Conservation (phyloP, 1,284 basidiomycete genomes). For the Puccinia brachypodii region DNA sequence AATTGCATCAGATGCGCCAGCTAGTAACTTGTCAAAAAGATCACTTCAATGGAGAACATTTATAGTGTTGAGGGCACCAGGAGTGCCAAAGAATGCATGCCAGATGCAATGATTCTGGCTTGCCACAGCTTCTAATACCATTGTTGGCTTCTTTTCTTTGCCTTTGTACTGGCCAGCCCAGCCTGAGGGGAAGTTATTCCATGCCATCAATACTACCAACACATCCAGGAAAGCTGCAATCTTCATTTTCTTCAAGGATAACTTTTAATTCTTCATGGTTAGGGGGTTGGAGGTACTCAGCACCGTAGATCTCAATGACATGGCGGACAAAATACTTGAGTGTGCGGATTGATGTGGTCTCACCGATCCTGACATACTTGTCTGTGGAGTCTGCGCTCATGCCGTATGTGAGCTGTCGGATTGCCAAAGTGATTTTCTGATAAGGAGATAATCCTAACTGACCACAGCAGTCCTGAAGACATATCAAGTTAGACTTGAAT, state of each 20-base stretch:
- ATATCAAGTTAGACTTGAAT: neutral
- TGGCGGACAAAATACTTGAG: no score
- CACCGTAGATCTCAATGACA: neutral
- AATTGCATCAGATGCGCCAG: no score
- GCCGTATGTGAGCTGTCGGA: constrained; percentile 1
- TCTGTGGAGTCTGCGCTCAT: neutral
- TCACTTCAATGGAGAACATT: no score
- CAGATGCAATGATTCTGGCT: neutral
- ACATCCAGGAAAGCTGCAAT: neutral
- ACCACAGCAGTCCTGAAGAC: constrained; percentile 1
- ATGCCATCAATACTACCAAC: neutral
- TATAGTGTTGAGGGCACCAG: neutral
- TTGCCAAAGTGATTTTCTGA: neutral
- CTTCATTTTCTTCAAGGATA: neutral
- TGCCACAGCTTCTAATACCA: constrained; percentile 1
- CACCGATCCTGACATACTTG: no score
- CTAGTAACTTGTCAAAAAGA: no score
- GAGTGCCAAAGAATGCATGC: constrained; percentile 11
- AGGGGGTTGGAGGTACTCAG: neutral
- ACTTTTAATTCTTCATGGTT: neutral
- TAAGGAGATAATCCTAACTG: neutral
- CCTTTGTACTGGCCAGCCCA: constrained; percentile 10
- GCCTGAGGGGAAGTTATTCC: constrained; percentile 6
- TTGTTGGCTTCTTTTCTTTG: no score
- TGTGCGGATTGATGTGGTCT: no score